Conservation (phyloP, 345 rosid genomes). For the Erodium maritimum region DNA sequence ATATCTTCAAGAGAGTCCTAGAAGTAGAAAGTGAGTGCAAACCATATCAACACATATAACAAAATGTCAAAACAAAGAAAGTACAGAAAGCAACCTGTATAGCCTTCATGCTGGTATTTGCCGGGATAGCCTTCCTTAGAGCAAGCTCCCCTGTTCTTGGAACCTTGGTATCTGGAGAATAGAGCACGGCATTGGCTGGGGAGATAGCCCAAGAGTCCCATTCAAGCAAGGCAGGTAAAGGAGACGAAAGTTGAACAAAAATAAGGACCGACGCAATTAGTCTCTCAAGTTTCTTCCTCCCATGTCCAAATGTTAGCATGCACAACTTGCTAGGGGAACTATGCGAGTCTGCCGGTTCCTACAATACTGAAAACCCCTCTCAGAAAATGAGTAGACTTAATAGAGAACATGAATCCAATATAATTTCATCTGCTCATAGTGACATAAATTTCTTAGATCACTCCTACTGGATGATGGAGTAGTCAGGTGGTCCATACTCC, state of each 20-base stretch:
- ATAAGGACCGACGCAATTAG: conserved; percentile 36
- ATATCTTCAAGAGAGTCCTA: conserved; percentile 85
- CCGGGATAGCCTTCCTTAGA: conserved; percentile 78
- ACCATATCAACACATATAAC: conserved; percentile 8
- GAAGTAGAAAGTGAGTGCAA: conserved; percentile 10
- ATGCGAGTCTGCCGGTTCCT: conserved; percentile 26
- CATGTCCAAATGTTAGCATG: conserved; percentile 20
- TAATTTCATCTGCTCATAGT: not conserved
- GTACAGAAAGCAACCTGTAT: conserved; percentile 42
- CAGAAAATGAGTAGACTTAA: conserved; percentile 10
- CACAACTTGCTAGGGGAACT: conserved; percentile 16
- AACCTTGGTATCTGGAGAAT: conserved; percentile 78
- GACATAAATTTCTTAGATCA: not conserved
- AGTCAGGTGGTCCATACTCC: too few species aligned
- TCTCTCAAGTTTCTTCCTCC: conserved; percentile 32
- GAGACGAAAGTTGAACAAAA: conserved; percentile 52
- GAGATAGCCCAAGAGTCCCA: conserved; percentile 31
- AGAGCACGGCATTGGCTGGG: conserved; percentile 72
- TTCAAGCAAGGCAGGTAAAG: conserved; percentile 36
- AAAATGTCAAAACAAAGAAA: conserved; percentile 1
- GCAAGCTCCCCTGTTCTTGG: conserved; percentile 96
- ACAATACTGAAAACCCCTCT: conserved; percentile 37
- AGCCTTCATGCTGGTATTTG: conserved; percentile 76
- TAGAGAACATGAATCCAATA: not conserved
- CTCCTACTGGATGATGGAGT: too few species aligned